Conservation (phyloP, 1,284 basidiomycete species). For the Uromyces viciae-fabae region DNA sequence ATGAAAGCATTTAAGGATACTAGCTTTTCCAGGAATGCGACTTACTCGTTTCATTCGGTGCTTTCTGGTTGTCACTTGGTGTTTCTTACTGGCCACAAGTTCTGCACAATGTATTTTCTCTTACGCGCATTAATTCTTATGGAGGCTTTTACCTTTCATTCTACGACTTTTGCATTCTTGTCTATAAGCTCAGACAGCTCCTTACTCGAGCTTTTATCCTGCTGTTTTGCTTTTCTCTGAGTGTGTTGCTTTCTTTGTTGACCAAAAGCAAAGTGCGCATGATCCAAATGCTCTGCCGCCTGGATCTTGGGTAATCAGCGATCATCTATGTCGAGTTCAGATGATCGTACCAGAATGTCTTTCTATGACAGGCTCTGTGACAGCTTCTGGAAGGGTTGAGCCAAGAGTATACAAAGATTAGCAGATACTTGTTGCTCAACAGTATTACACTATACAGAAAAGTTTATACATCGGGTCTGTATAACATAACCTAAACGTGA, state of each 20-base stretch:
- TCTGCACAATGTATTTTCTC: neutral
- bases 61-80: too few species aligned
- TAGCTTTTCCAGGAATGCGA: too few species aligned
- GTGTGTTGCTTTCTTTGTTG: neutral
- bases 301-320: neutral
- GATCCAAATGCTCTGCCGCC: neutral
- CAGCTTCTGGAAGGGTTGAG: neutral
- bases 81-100: neutral
- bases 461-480: too few species aligned
- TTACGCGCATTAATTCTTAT: neutral
- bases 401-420: neutral
- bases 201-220: neutral
- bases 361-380: neutral
- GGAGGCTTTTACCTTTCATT: neutral
- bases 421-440: neutral
- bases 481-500: too few species aligned
- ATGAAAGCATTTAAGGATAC: slow-evolving; percentile 1
- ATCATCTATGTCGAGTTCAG: neutral
- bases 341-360: neutral
- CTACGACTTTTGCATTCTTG: neutral
- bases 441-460: too few species aligned
- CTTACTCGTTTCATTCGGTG: too few species aligned
- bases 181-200: neutral
- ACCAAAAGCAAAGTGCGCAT: neutral
- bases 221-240: neutral